Base-by-base conservation (phyloP, 768 basidiomycete genomes). In the Amanita subjunquillea region DNA sequence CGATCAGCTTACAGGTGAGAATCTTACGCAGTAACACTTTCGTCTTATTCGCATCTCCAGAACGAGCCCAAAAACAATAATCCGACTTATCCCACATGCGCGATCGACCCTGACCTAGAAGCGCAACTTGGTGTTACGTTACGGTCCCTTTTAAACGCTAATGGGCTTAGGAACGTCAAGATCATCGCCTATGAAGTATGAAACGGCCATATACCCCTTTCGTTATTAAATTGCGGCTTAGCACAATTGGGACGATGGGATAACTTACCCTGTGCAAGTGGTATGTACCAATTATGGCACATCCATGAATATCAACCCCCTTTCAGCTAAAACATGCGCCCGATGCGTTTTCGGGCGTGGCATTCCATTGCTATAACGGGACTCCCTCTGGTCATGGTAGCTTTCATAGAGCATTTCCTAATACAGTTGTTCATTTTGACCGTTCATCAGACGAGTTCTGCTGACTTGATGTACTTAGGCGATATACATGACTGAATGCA, bases 191-290 rank as follows among this genome's bases (percentile, higher is more conserved):
- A 54, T 45, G 22, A 15, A 13, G 41, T 37, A 51, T 22, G 53
- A 22, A n/a, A 23, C 34, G 34, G 41, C 10, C 10, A 4, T 42
- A 25, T 15, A 29, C 30, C 7, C 22, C 23, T n/a, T 12, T 20
- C n/a, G n/a, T 4, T 29, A 25, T n/a, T 43, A 44, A 52, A 39
- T n/a, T 30, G 44, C 53, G 41, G 22, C 30, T 12, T 40, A 60
- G 69, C 87, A 89, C 57, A 89, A 90, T 59, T 90, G 87, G 87
- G 69, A 73, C 46, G 73, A 79, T 54, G 82, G 83, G 12, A 77
- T 69, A 6, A 65, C 70, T 12, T 88, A 88, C 56, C 82, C 87
- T 0, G 72, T 83, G 1, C 77, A 67, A 57, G 74, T 69, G 38
- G 53, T 54, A 48, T 5, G 47, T 48, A 20, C 34, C 12, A 4